Conservation (phyloP, 352 stramenopile species). For the Peronospora destructor region DNA sequence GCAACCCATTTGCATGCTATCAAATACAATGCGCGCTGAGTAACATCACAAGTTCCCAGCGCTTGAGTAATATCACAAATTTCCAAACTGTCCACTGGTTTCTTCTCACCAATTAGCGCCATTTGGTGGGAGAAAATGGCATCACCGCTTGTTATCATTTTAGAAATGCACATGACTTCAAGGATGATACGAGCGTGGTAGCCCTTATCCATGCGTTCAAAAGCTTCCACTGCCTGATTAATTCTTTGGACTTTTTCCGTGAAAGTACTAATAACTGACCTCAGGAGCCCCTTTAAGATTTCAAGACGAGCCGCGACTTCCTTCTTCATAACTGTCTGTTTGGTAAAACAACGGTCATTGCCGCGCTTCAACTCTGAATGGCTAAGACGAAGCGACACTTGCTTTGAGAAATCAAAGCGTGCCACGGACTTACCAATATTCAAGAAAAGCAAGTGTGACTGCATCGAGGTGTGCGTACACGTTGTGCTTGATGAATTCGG, state of each 20-base stretch:
- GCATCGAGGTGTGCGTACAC: constrained; percentile 45
- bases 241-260: constrained; percentile 55
- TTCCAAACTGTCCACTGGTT: constrained; percentile 30
- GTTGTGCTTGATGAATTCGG: constrained; percentile 7
- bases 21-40: constrained; percentile 55
- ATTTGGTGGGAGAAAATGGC: constrained; percentile 38
- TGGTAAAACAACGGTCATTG: constrained; percentile 8
- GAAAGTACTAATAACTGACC: constrained; percentile 46
- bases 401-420: constrained; percentile 52
- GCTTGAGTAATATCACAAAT: constrained; percentile 25
- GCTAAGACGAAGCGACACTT: constrained; percentile 36
- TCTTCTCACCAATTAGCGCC: constrained; percentile 25
- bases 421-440: constrained; percentile 69
- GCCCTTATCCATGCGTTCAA: constrained; percentile 43
- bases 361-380: constrained; percentile 14
- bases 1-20: constrained; percentile 69
- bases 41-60: constrained; percentile 22
- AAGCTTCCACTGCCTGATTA: constrained; percentile 50
- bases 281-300: constrained; percentile 33
- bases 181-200: constrained; percentile 58
- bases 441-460: constrained; percentile 76
- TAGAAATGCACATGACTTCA: constrained; percentile 59
- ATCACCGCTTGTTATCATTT: constrained; percentile 33
- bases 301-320: constrained; percentile 27
- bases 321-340: constrained; percentile 24